Evolutionary conservation across 441 rosid species (phyloP).

Genomic region (Melastoma candidum): DNA sequence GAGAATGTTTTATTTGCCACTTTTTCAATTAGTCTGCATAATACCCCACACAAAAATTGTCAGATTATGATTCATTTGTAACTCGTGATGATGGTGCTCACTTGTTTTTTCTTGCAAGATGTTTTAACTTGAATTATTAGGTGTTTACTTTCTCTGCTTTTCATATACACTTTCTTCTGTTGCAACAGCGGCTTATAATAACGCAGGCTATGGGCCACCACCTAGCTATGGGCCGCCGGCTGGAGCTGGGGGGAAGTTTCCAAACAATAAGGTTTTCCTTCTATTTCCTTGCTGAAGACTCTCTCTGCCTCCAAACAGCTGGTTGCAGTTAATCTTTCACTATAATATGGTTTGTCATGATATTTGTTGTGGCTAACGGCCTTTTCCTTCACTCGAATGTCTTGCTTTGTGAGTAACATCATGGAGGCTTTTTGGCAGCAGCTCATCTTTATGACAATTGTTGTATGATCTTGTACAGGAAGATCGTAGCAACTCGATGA

Average conservation of each 20-base stretch:
- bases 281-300: not conserved
- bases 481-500: constrained; percentile 57
- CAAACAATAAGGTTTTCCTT: constrained; percentile 66
- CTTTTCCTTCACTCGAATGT: too few relatives aligned
- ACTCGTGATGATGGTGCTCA: constrained; percentile 7
- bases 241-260: constrained; percentile 70
- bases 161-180: constrained; percentile 62
- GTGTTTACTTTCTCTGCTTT: constrained; percentile 20
- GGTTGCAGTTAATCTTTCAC: too few relatives aligned
- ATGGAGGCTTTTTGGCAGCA: not conserved
- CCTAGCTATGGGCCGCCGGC: constrained; percentile 47
- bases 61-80: constrained; percentile 7
- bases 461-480: constrained; percentile 41
- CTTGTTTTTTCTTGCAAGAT: constrained; percentile 25
- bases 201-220: constrained; percentile 50
- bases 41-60: too few relatives aligned
- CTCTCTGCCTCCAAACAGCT: too few relatives aligned
- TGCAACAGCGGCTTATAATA: constrained; percentile 67
- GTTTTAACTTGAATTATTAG: constrained; percentile 45
- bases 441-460: not conserved
- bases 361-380: too few relatives aligned
- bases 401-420: not conserved
- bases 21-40: too few relatives aligned
- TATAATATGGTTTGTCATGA: too few relatives aligned
- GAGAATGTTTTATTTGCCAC: too few relatives aligned